Evolutionary conservation across 768 basidiomycete species (phyloP).

Genomic region (Lactifluus hygrophoroides): DNA sequence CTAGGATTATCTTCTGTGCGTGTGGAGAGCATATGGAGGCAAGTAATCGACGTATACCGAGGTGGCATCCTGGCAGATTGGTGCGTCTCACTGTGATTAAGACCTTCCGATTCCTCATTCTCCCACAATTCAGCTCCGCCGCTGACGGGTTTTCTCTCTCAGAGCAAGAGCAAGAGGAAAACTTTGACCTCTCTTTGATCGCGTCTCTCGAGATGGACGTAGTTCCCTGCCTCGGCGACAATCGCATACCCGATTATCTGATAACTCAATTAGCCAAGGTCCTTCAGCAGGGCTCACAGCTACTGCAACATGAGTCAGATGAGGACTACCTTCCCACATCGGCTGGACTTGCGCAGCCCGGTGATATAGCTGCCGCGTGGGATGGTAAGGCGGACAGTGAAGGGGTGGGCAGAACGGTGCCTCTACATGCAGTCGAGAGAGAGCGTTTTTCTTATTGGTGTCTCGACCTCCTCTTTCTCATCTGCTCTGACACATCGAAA

Average conservation of each 20-base stretch:
- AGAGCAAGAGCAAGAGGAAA: slow-evolving; percentile 69
- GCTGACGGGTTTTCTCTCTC: slow-evolving; percentile 51
- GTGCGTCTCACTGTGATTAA: slow-evolving; percentile 30
- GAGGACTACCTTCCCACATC: slow-evolving; percentile 9
- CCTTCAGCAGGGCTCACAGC: slow-evolving; percentile 60
- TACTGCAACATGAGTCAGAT: slow-evolving; percentile 27
- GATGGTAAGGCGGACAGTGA: neutral
- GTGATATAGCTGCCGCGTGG: neutral
- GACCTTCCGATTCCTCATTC: neutral
- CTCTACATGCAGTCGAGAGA: slow-evolving; percentile 48
- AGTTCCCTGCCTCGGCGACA: slow-evolving; percentile 63
- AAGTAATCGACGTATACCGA: slow-evolving; percentile 70
- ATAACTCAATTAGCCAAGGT: slow-evolving; percentile 60
- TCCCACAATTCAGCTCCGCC: slow-evolving; percentile 37
- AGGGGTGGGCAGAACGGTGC: slow-evolving; percentile 39
- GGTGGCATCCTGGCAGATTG: slow-evolving; percentile 82
- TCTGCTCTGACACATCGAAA: slow-evolving; percentile 60
- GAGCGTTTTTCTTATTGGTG: slow-evolving; percentile 93
- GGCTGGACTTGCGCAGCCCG: slow-evolving; percentile 18
- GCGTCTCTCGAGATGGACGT: slow-evolving; percentile 73
- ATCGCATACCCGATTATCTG: slow-evolving; percentile 61
- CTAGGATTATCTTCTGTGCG: slow-evolving; percentile 53
- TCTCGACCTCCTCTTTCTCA: slow-evolving; percentile 74
- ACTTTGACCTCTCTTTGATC: slow-evolving; percentile 77
- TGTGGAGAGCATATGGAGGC: slow-evolving; percentile 78